Conservation (phyloP, 352 stramenopile genomes). For the Pythium insidiosum region DNA sequence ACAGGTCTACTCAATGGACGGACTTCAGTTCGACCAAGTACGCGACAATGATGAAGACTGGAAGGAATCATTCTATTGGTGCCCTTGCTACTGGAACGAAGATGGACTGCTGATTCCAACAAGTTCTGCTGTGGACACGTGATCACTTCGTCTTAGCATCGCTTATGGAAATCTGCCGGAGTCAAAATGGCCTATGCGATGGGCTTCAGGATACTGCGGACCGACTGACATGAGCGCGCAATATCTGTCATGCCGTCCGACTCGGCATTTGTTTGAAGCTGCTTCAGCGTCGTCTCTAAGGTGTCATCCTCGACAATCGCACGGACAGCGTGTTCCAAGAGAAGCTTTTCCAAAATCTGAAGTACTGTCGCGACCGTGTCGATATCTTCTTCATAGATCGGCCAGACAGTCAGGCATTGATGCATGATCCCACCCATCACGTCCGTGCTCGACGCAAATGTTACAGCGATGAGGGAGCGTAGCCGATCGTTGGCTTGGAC, state of each 20-base stretch:
- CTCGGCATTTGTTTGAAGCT: conserved; percentile 33
- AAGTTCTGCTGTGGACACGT: too few species aligned
- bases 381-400: conserved; percentile 57
- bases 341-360: conserved; percentile 28
- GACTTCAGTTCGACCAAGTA: conserved; percentile 28
- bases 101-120: conserved; percentile 18
- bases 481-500: not conserved
- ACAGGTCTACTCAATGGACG: conserved; percentile 41
- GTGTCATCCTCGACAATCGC: conserved; percentile 26
- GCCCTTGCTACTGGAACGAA: conserved; percentile 35
- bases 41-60: conserved; percentile 14
- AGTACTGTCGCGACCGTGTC: conserved; percentile 46
- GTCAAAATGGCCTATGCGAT: too few species aligned
- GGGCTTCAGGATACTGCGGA: too few species aligned
- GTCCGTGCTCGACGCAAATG: not conserved
- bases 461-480: not conserved
- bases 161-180: too few species aligned
- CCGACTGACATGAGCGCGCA: too few species aligned
- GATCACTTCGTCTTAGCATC: too few species aligned
- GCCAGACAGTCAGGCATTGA: conserved; percentile 39
- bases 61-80: conserved; percentile 39
- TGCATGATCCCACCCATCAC: conserved; percentile 32
- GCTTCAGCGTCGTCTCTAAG: conserved; percentile 36
- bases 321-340: conserved; percentile 24
- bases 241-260: too few species aligned